These are phyloP conservation scores for Cerrena zonata DNA, from an alignment of 1,284 basidiomycete genomes.

Conservation along the genomic window DNA sequence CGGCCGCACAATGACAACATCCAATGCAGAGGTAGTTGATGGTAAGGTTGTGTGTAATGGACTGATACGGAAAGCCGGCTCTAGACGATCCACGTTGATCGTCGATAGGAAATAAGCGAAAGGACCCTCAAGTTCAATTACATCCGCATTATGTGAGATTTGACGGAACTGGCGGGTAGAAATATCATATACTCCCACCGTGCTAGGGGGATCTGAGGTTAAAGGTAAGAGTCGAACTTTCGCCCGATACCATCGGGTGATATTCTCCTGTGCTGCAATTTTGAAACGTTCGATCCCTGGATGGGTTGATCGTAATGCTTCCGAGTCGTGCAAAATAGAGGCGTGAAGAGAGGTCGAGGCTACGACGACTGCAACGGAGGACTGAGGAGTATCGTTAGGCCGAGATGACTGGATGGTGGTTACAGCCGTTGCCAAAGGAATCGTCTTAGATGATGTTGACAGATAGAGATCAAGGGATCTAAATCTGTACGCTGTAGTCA, in stretches of 20 bases:
- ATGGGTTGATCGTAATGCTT: slow-evolving; percentile 59
- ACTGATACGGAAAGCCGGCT: slow-evolving; percentile 72
- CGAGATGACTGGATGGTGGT: slow-evolving; percentile 16
- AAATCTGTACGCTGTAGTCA: not conserved
- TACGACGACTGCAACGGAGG: slow-evolving; percentile 54
- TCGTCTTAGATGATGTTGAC: slow-evolving; percentile 35
- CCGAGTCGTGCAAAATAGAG: slow-evolving; percentile 76
- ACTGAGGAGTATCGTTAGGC: slow-evolving; percentile 9
- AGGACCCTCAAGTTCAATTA: slow-evolving; percentile 60
- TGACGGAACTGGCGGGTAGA: slow-evolving; percentile 42
- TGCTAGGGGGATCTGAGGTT: slow-evolving; percentile 26
- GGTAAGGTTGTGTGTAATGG: slow-evolving; percentile 43
- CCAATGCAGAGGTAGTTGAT: slow-evolving; percentile 47
- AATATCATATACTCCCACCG: slow-evolving; percentile 60
- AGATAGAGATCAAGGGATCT: slow-evolving; percentile 45
- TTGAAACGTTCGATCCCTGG: slow-evolving; percentile 85
- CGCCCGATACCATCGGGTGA: slow-evolving; percentile 66
- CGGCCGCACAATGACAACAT: slow-evolving; percentile 82
- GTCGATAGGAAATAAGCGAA: slow-evolving; percentile 84
- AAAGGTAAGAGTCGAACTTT: slow-evolving; percentile 51
- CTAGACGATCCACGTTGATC: slow-evolving; percentile 78
- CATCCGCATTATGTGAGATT: slow-evolving; percentile 18
- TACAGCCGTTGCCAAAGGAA: slow-evolving; percentile 34
- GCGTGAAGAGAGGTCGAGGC: slow-evolving; percentile 85
- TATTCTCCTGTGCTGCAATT: slow-evolving; percentile 74